Conservation (phyloP, 345 rosid genomes). For the Populus nigra region DNA sequence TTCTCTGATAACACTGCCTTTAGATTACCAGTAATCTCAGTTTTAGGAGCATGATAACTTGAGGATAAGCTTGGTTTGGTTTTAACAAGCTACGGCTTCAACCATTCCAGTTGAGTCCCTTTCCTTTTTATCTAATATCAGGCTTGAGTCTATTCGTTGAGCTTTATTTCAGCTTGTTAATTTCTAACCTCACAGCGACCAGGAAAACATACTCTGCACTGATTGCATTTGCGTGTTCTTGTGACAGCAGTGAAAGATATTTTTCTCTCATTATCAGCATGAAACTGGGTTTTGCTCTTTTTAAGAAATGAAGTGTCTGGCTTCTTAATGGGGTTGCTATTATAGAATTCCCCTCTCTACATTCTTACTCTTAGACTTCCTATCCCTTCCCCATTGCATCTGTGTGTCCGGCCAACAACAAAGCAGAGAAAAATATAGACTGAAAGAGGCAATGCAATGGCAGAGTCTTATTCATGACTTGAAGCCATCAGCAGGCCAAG, state of each 20-base stretch:
- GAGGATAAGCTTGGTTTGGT: neutral
- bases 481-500: constrained; percentile 4
- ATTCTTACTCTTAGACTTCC: neutral
- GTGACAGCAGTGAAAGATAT: neutral
- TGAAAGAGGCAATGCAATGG: neutral
- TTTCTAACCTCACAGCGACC: neutral
- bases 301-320: neutral
- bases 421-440: neutral
- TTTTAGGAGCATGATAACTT: neutral
- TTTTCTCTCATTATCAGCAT: neutral
- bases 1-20: constrained; percentile 3
- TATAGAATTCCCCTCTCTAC: too few species aligned
- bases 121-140: neutral
- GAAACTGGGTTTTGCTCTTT: neutral
- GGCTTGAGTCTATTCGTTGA: neutral
- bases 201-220: neutral
- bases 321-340: neutral
- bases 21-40: neutral
- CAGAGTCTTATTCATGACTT: neutral
- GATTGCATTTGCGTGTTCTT: neutral
- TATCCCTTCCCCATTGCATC: neutral
- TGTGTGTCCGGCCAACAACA: neutral
- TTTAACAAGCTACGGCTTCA: neutral
- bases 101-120: neutral
- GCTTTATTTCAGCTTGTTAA: neutral